Evolutionary conservation across 768 basidiomycete species (phyloP), one percentile per base, ranked within the genome.

Genomic region (Mrakia gelida): DNA sequence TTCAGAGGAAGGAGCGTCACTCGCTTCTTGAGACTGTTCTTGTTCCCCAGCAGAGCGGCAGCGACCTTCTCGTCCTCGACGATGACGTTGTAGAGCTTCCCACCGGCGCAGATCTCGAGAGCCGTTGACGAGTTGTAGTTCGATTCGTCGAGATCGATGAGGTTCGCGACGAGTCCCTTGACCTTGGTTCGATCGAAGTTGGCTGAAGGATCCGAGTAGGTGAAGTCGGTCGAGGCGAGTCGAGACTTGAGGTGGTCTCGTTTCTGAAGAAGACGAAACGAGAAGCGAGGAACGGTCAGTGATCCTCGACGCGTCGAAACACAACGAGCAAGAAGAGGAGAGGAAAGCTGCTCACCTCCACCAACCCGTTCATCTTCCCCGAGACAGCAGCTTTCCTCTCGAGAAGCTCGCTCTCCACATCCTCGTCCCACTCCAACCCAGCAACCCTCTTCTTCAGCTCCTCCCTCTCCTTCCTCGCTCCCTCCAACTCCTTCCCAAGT

Each of bases 1-100:
- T 91, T 96, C 70, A 99, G 86, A 0, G 96, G 96, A 80, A 98
- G 94, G 84, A 97, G 90, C 0, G 94, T 97, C 28, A 96, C 92
- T 28, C 95, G 90, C 84, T 92, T 94, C 86, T 89, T 91, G 81
- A 98, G 88, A 71, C 87, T 86, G 13, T 91, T 90, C 68, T 91
- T 89, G 82, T 92, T 89, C 26, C 63, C 77, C 68, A 98, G 86
- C 34, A 98, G 87, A 41, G 92, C 90, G 81, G 92, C 92, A 41
- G 94, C 95, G 65, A 95, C 89, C 76, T 88, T 88, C 84, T 98
- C 95, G 82, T 96, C 90, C 80, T 95, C 90, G 11, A 98, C 92
- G 38, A 98, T 92, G 54, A 98, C 93, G 80, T 98, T 94, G 85
- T 92, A 97, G 13, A 99, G 87, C 80, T 91, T 92, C 0, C 89